Base-by-base conservation (phyloP, 257 asterid species). In the Lavandula angustifolia region DNA sequence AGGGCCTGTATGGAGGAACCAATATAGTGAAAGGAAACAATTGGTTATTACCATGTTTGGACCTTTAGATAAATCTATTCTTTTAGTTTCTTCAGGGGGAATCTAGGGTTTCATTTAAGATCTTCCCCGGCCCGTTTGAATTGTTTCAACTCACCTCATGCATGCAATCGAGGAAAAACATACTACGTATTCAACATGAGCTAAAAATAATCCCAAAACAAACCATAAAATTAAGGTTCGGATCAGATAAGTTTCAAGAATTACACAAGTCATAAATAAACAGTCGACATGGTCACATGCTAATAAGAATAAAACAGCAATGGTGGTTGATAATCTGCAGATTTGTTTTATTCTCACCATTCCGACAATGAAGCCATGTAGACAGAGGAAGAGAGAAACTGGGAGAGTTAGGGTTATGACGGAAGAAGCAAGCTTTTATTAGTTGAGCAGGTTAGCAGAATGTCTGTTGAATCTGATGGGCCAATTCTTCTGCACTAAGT, bases 401-500 rank as follows among this genome's bases (percentile, higher is more conserved):
- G 14, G 5, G 8, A 47, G 12, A 56, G 57, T 66, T 54, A 65
- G 54, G 73, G 72, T 54, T 60, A 61, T 17, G 9, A 10, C 16
- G 62, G 40, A 61, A 48, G 35, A 14, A 71, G 76, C n/a, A 61
- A 62, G 29, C 46, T 44, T 10, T 47, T 6, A 31, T 38, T 55
- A 47, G 50, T 44, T 44, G 16, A 42, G 48, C 14, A 42, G 48
- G 10, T 78, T 76, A 85, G 87, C 85, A 79, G 85, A 92, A 92
- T 49, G 97, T 89, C 77, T 80, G 94, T 79, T 87, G 98, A 77
- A 92, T 84, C 64, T 79, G 91, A 53, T 85, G 85, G 37, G 98
- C 98, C 74, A 92, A 74, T 54, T 92, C 98, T 69, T 92, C 96
- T 3, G 98, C 98, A 66, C 98, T 92, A 27, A 89, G 95, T 68